phyloP scores from a whole-genome alignment of 2,329 filamentous ascomycete genomes.

The Claviceps sp. region DNA sequence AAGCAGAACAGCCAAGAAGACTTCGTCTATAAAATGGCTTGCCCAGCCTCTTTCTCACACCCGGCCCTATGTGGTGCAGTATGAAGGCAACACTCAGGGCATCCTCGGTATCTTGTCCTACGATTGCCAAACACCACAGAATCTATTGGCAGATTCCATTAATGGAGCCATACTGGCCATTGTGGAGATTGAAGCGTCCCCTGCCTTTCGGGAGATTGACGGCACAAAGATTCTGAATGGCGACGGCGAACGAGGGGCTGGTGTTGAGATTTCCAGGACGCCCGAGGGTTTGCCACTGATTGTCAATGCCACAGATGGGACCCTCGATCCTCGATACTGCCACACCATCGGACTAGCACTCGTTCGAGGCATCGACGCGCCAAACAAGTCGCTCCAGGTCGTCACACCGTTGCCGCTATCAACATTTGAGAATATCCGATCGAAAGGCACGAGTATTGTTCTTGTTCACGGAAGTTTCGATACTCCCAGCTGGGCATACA shows the following conservation, averaged over 20 bases:
- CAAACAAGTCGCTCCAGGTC: slow-evolving; percentile 43
- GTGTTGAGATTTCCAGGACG: slow-evolving; percentile 9
- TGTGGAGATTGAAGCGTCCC: slow-evolving; percentile 42
- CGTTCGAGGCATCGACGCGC: slow-evolving; percentile 53
- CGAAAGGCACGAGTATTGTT: slow-evolving; percentile 37
- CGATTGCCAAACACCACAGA: slow-evolving; percentile 45
- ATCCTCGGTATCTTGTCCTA: slow-evolving; percentile 57
- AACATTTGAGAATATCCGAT: slow-evolving; percentile 25
- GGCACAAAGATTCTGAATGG: not conserved
- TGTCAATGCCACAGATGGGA: slow-evolving; percentile 35
- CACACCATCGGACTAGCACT: slow-evolving; percentile 51
- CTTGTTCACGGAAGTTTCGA: slow-evolving; percentile 58
- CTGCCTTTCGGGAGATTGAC: slow-evolving; percentile 30
- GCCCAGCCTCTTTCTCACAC: slow-evolving; percentile 39
- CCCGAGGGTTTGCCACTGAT: slow-evolving; percentile 51
- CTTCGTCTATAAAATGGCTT: slow-evolving; percentile 30
- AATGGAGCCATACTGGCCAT: slow-evolving; percentile 59
- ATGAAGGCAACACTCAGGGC: slow-evolving; percentile 34
- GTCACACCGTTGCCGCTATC: slow-evolving; percentile 43
- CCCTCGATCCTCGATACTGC: slow-evolving; percentile 47
- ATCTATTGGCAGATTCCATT: slow-evolving; percentile 49
- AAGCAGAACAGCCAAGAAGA: not conserved
- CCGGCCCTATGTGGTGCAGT: slow-evolving; percentile 49
- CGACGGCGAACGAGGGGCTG: not conserved
- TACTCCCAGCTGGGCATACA: slow-evolving; percentile 55